Evolutionary conservation across 192 early-diverging fungal genomes (phyloP), one percentile per base, ranked within the genome.

Genomic region (Chytriomyces confervae): DNA sequence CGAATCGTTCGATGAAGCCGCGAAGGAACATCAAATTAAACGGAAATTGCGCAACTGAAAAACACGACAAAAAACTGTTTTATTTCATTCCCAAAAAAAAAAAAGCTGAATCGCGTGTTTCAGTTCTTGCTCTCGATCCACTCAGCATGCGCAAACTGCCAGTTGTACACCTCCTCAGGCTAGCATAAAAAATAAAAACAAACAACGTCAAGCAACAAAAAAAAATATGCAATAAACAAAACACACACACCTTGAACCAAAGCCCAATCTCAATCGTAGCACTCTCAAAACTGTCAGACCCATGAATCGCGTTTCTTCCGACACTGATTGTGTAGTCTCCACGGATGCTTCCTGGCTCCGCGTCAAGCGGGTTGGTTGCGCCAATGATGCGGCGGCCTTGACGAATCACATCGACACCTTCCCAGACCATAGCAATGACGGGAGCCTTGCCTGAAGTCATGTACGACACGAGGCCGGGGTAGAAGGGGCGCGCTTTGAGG

Each of bases 391-490:
- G 82, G 75, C 95, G 92, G 73, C 94, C 94, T 85, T 94, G 91
- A 80, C 90, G 89, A 85, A 97, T 93, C 10, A 96, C 95, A 79
- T 93, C 91, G 61, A 87, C 18, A 94, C 94, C 95, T 82, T 92
- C 89, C 95, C 95, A 96, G 71, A 96, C 89, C 89, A 87, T 87
- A 69, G 86, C 84, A 72, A 87, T 82, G 72, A 83, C 95, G 16
- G 95, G 95, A 7, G 93, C 93, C 76, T 85, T 85, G 71, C 95
- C 95, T 77, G 90, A 91, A 64, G 94, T 94, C 92, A 97, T 97
- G 89, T 97, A 97, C 75, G 93, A 89, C 61, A 97, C 94, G 45
- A 97, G 89, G 44, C 95, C 93, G 23, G 78, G 84, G 86, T 95
- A 97, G 89, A 97, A 97, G 44, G 95, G 95, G 81, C 93, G 89